Evolutionary conservation across 257 asterid species (phyloP).

Genomic region (Solanum chmielewskii): DNA sequence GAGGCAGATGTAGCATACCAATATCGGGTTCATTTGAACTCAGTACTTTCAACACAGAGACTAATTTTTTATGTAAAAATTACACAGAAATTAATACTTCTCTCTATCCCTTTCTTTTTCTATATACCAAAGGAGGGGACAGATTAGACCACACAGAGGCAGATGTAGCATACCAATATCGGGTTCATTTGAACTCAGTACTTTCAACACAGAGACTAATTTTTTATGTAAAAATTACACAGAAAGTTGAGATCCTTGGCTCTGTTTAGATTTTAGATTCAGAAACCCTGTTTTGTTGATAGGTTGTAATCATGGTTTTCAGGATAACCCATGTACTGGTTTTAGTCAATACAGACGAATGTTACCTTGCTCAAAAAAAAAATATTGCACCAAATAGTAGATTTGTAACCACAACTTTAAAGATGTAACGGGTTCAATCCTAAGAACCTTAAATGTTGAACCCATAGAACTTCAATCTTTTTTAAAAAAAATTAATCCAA

Average conservation of each 20-base stretch:
- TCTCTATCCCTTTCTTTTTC: neutral
- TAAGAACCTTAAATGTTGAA: too few relatives aligned
- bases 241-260: neutral
- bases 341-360: too few relatives aligned
- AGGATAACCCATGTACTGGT: too few relatives aligned
- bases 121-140: neutral
- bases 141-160: neutral
- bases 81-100: neutral
- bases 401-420: too few relatives aligned
- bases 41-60: neutral
- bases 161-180: neutral
- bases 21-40: neutral
- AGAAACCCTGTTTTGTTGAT: neutral
- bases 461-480: too few relatives aligned
- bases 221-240: neutral
- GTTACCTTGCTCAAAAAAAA: too few relatives aligned
- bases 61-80: neutral
- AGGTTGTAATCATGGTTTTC: too few relatives aligned
- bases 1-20: neutral
- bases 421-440: too few relatives aligned
- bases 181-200: neutral
- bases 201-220: neutral
- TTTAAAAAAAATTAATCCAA: too few relatives aligned
- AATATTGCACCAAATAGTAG: too few relatives aligned
- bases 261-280: neutral